These are phyloP conservation scores for Astragalus membranaceus DNA, from an alignment of 306 rosid genomes.

Conservation along the genomic window DNA sequence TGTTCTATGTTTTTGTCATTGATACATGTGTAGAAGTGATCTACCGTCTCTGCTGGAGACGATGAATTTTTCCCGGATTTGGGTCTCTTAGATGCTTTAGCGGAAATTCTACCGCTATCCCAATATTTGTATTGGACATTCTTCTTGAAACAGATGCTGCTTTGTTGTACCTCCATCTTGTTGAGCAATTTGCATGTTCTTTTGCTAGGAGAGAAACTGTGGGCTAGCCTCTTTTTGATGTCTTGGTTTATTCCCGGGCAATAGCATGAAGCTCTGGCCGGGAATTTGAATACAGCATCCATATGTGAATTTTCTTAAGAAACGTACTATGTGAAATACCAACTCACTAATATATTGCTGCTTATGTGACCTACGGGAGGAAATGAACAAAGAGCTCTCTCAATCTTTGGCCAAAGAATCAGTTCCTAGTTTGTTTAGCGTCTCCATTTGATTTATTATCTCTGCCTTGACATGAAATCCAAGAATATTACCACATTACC, in stretches of 20 bases:
- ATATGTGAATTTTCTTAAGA: slow-evolving; percentile 13
- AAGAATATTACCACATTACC: slow-evolving; percentile 38
- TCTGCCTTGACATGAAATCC: slow-evolving; percentile 42
- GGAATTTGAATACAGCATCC: slow-evolving; percentile 24
- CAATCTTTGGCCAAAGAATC: slow-evolving; percentile 31
- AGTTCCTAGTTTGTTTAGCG: slow-evolving; percentile 21
- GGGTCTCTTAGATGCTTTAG: slow-evolving; percentile 13
- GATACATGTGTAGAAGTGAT: slow-evolving; percentile 50
- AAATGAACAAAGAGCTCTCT: slow-evolving; percentile 37
- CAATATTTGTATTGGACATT: slow-evolving; percentile 7
- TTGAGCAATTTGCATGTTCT: slow-evolving; percentile 23
- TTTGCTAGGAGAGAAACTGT: neutral
- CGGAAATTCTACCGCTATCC: slow-evolving; percentile 1
- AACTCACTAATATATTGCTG: slow-evolving; percentile 5
- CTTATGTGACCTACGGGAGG: slow-evolving; percentile 12
- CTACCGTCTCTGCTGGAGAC: slow-evolving; percentile 41
- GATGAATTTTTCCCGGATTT: neutral
- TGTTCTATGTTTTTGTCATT: slow-evolving; percentile 44
- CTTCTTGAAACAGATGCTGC: neutral
- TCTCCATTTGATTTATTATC: slow-evolving; percentile 1
- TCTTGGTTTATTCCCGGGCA: slow-evolving; percentile 1
- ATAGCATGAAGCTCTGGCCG: slow-evolving; percentile 18
- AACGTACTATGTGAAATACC: neutral
- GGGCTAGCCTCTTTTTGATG: slow-evolving; percentile 4
- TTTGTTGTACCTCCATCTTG: slow-evolving; percentile 9